A percentile compares a stretch with the other conserved stretches of the same genome.
Evolutionary conservation across 2,329 filamentous ascomycete genomes (phyloP).

Genomic region (Ophiostoma populinum): DNA sequence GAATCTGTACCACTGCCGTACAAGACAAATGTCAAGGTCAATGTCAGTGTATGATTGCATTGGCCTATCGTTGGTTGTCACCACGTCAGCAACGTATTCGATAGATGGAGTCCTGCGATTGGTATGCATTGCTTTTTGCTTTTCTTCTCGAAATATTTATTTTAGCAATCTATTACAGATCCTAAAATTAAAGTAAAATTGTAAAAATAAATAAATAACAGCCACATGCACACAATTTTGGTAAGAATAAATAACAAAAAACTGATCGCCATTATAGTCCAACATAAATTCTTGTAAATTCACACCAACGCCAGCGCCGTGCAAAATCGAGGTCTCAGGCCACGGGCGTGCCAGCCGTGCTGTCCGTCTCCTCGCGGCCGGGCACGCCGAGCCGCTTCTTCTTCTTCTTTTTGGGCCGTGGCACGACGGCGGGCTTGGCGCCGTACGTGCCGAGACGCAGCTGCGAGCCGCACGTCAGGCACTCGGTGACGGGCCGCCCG

Average conservation of each 20-base stretch:
- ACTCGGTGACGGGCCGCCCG: conserved; percentile 35
- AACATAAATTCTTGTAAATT: background rate
- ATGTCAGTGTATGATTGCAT: too few relatives aligned
- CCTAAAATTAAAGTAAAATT: background rate
- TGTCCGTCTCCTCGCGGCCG: conserved; percentile 37
- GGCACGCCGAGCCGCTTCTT: conserved; percentile 40
- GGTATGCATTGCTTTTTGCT: background rate
- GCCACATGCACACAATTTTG: too few relatives aligned
- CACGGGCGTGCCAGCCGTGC: conserved; percentile 39
- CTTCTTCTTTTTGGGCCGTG: conserved; percentile 59
- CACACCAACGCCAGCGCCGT: background rate
- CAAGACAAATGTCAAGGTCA: too few relatives aligned
- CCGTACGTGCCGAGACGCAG: conserved; percentile 62
- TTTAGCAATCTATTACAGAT: too few relatives aligned
- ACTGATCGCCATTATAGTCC: background rate
- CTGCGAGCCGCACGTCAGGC: conserved; percentile 68
- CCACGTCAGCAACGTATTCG: too few relatives aligned
- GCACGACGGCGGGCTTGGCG: conserved; percentile 57
- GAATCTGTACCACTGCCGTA: too few relatives aligned
- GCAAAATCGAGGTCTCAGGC: conserved; percentile 1
- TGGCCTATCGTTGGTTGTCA: too few relatives aligned
- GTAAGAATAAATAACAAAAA: too few relatives aligned
- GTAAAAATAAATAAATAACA: too few relatives aligned
- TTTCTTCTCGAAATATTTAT: background rate
- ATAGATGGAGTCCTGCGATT: background rate